Base-by-base conservation (phyloP, 2,329 filamentous ascomycete genomes). In the Huntiella omanensis region DNA sequence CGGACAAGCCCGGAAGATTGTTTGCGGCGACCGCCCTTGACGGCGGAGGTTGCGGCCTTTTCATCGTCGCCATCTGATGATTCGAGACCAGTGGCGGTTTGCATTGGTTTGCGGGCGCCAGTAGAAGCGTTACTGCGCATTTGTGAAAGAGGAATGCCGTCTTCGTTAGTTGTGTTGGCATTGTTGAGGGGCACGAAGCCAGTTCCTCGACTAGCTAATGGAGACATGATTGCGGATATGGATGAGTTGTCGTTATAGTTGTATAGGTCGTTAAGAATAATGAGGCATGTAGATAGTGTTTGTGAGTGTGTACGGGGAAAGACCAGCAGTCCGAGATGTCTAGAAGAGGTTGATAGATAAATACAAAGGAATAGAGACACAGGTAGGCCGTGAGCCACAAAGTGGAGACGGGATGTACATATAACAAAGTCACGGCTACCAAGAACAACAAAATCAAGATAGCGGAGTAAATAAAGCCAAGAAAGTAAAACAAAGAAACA, bases 41-140 rank as follows among this genome's bases (percentile, higher is more conserved):
- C 19, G 1, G 17, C 46, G 56, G 28, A 56, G 52, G 50, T 61
- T 55, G 58, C 42, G 58, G 57, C 58, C 74, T 74, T 58, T 74
- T 69, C 51, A 61, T 56, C 19, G 17, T 38, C 10, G 12, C 43
- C 44, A 34, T 49, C 40, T 37, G 40, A 37, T 42, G 49, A 42
- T 33, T 50, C 38, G 32, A 59, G 13, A 40, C 56, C 56, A 47
- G 61, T 59, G 45, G 58, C 52, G 50, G 57, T 61, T 53, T 66
- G 64, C 34, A 60, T 62, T 17, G 61, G 57, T 57, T 67, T 70
- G 50, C 70, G 63, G 45, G 68, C 66, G 38, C 75, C 73, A 3
- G 67, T 70, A 5, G 65, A 67, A 51, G 64, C 65, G 53, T 66
- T 67, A 58, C 70, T 77, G 56, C 63, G 66, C 52, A 80, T 68